Base-by-base conservation (phyloP, 495 filamentous ascomycete species). In the Echria macrotheca region DNA sequence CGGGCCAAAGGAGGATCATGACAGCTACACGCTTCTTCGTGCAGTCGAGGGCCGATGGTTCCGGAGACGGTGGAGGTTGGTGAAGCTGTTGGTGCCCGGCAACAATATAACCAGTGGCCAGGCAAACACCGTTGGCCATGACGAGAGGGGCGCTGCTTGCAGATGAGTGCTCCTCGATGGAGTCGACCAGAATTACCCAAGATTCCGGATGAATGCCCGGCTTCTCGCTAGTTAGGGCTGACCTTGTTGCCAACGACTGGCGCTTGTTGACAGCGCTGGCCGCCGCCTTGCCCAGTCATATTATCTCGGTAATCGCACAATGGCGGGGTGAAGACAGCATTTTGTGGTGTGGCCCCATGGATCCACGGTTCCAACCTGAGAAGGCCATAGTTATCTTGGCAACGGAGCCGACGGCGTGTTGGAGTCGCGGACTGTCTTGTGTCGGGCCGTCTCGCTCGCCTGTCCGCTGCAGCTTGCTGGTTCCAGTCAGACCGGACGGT, bases 141-240 rank as follows among this genome's bases (percentile, higher is more conserved):
- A 15, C 19, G 15, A 38, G 21, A 15, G 24, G 24, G 23, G 35
- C 14, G 33, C 23, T 38, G 45, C 33, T 29, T 48, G 46, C 15
- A 48, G 33, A 28, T 19, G 45, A 15, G n/a, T n/a, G n/a, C 22
- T 14, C 17, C 31, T 40, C 14, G 44, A 23, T 47, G 45, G 45
- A 38, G 22, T 17, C 45, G 6, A 24, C 19, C 46, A 47, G 23
- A 35, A 48, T 48, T 48, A 40, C 33, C 46, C 35, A 39, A 25
- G 46, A 40, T 40, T 40, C 46, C 46, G 46, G 46, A 19, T 48
- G 46, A 48, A 39, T 48, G 35, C 22, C 46, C 19, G 15, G 23
- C 33, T 37, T n/a, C n/a, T n/a, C n/a, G n/a, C 33, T 48, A 22
- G 19, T 35, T 23, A 38, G 46, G 35, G 33, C 46, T 48, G 46